phyloP scores from a whole-genome alignment of 768 basidiomycete species.

The Hericium rajendrae region DNA sequence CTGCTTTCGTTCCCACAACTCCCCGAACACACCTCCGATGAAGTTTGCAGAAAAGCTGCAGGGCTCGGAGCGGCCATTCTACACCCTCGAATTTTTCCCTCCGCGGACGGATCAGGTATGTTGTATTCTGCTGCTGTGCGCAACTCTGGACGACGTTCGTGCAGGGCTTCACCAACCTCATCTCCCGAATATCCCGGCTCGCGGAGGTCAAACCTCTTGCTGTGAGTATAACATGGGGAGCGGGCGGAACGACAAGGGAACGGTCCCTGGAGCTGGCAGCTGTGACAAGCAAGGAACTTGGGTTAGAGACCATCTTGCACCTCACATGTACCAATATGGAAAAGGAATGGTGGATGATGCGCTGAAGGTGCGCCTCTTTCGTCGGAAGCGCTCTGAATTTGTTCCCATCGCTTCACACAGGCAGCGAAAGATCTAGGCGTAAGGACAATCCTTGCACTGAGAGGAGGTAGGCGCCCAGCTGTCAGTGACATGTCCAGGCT shows the following conservation, averaged over 20 bases:
- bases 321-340: slow-evolving; percentile 97
- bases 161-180: slow-evolving; percentile 86
- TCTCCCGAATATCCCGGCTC: slow-evolving; percentile 79
- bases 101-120: slow-evolving; percentile 83
- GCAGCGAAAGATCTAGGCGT: slow-evolving; percentile 75
- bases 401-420: slow-evolving; percentile 26
- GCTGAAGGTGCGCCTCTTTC: slow-evolving; percentile 50
- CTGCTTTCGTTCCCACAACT: background rate
- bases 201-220: slow-evolving; percentile 71
- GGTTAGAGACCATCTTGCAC: slow-evolving; percentile 84
- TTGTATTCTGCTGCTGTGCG: slow-evolving; percentile 1
- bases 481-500: background rate
- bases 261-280: slow-evolving; percentile 81
- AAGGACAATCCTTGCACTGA: slow-evolving; percentile 81
- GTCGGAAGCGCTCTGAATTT: background rate
- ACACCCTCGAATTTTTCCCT: slow-evolving; percentile 95
- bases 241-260: slow-evolving; percentile 86
- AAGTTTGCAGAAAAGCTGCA: slow-evolving; percentile 67
- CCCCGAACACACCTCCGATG: slow-evolving; percentile 29
- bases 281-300: slow-evolving; percentile 61
- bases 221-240: slow-evolving; percentile 95
- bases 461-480: slow-evolving; percentile 57
- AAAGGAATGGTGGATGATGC: slow-evolving; percentile 77
- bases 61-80: slow-evolving; percentile 43
- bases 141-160: slow-evolving; percentile 1